Evolutionary conservation across 2,329 filamentous ascomycete species (phyloP), one percentile per base, ranked within the genome.

Genomic region (Stemphylium lycopersici): DNA sequence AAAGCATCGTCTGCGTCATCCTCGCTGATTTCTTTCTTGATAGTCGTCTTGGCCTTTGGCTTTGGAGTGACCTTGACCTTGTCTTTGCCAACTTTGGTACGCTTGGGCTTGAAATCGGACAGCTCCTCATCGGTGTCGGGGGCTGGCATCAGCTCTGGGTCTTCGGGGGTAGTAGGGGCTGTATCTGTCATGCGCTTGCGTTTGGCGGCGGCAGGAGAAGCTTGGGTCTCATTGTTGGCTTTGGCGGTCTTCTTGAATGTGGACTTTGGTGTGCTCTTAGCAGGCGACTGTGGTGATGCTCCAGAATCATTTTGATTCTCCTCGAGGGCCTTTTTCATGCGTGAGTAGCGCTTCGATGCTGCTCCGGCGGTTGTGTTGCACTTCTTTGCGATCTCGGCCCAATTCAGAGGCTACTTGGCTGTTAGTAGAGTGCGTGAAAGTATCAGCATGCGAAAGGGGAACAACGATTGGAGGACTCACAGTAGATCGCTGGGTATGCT

Each of bases 301-400:
- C 38, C 15, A 3, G 62, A 58, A 11, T 46, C 36, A 3, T 45
- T 53, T 1, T 48, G 61, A 3, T 61, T 65, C 1, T 55, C 53
- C 38, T 74, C 69, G 16, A 69, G 68, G 1, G 65, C 62, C 20
- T 63, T 50, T 52, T 74, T 75, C 50, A 74, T 65, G 12, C 72
- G 67, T 0, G 62, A 65, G 34, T 67, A 75, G 12, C 71, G 71
- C 63, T 74, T 74, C 0, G 62, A 58, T 2, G 68, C 70, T 0
- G 72, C 70, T 15, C 68, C 71, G 2, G 62, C n/a, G 3, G 66
- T 75, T 15, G 67, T 72, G 11, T 57, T 48, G 56, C 66, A 70
- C 20, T 62, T 55, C 0, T 45, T 8, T 0, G 69, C 72, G 29
- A 76, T 74, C 4, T 48, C 58, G 6, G 51, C 49, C 71, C 71